phyloP scores from a whole-genome alignment of 208 protist genomes.

The Naegleria gruberi region DNA sequence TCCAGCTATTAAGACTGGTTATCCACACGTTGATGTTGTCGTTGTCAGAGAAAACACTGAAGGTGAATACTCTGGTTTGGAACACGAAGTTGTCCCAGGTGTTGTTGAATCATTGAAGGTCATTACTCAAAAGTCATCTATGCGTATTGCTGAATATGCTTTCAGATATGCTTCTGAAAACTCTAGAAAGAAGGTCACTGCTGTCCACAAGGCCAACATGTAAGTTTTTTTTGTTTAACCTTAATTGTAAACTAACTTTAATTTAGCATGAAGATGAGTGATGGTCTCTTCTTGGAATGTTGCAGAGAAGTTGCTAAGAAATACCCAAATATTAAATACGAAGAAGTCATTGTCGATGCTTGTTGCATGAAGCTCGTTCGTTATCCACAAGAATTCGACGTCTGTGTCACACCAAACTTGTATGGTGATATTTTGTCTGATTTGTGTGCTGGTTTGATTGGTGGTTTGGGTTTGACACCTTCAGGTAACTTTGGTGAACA shows the following conservation, averaged over 20 bases:
- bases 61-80: slow-evolving; percentile 59
- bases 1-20: background rate
- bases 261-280: slow-evolving; percentile 29
- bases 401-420: slow-evolving; percentile 37
- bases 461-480: slow-evolving; percentile 37
- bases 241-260: slow-evolving; percentile 4
- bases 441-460: slow-evolving; percentile 35
- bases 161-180: slow-evolving; percentile 54
- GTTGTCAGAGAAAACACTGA: slow-evolving; percentile 71
- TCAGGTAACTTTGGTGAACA: slow-evolving; percentile 39
- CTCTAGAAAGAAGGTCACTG: slow-evolving; percentile 38
- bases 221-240: slow-evolving; percentile 13
- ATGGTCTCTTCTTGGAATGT: slow-evolving; percentile 52
- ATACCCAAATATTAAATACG: slow-evolving; percentile 48
- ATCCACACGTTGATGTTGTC: slow-evolving; percentile 51
- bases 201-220: slow-evolving; percentile 51
- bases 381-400: slow-evolving; percentile 36
- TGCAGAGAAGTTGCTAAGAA: slow-evolving; percentile 44
- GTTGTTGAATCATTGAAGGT: slow-evolving; percentile 46
- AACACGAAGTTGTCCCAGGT: slow-evolving; percentile 44
- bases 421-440: slow-evolving; percentile 44
- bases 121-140: slow-evolving; percentile 51
- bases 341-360: slow-evolving; percentile 50
- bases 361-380: slow-evolving; percentile 41
- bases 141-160: slow-evolving; percentile 51